Evolutionary conservation across 2,329 filamentous ascomycete genomes (phyloP).

Genomic region (Phoma sp.): DNA sequence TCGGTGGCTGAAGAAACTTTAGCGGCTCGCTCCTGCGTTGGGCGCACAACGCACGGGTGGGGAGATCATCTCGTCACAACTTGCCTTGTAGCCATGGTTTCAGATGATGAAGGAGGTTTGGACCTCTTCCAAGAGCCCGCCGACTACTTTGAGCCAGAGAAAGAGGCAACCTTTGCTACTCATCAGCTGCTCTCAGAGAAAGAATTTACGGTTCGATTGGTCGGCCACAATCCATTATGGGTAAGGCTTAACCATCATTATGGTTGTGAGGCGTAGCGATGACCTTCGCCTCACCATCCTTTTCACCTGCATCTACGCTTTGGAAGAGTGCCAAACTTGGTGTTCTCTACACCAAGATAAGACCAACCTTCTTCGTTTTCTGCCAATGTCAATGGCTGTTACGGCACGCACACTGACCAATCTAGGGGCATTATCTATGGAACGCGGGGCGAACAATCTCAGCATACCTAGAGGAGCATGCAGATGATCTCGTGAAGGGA

Average conservation of each 20-base stretch:
- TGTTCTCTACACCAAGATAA: not conserved
- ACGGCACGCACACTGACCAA: slow-evolving; percentile 22
- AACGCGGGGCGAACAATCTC: slow-evolving; percentile 83
- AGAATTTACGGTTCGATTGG: slow-evolving; percentile 73
- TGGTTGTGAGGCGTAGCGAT: slow-evolving; percentile 1
- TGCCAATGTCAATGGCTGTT: slow-evolving; percentile 1
- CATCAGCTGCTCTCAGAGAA: slow-evolving; percentile 73
- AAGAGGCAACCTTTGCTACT: slow-evolving; percentile 73
- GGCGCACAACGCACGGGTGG: slow-evolving; percentile 22
- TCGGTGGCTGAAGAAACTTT: not conserved
- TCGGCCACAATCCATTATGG: slow-evolving; percentile 88
- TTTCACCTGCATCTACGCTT: not conserved
- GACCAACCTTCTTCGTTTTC: not conserved
- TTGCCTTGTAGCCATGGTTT: slow-evolving; percentile 30
- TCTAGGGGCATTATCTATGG: slow-evolving; percentile 81
- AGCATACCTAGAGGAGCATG: slow-evolving; percentile 74
- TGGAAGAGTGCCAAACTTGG: not conserved
- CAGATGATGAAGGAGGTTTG: slow-evolving; percentile 45
- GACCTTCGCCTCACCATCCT: slow-evolving; percentile 1
- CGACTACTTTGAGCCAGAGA: slow-evolving; percentile 79
- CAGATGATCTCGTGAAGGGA: slow-evolving; percentile 63
- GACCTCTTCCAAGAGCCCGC: slow-evolving; percentile 80
- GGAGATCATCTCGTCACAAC: slow-evolving; percentile 19
- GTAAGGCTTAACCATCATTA: slow-evolving; percentile 51
- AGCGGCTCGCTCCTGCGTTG: slow-evolving; percentile 18